Evolutionary conservation across 2,329 filamentous ascomycete species (phyloP), one percentile per base, ranked within the genome.

Genomic region (Elsinoe necatrix): DNA sequence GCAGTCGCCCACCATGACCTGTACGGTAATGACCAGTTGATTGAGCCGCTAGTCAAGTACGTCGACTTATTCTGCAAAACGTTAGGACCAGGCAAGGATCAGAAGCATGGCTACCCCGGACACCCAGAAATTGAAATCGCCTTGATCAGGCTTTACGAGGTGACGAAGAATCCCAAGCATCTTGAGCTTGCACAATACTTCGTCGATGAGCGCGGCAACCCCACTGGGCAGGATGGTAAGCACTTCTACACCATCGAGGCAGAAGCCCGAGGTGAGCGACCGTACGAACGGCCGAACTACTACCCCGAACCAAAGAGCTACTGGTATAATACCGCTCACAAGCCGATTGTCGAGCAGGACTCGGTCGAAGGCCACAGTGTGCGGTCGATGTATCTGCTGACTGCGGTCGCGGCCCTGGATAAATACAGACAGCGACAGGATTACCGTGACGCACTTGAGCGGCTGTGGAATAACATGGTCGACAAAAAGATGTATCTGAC

Each of bases 401-500:
- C 78, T 2, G 80, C 77, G 0, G 78, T 78, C 0, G 77, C 82
- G 0, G 81, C 84, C 62, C 65, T 84, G 3, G 64, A 78, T 0
- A 73, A 71, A 23, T 65, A 78, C 3, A 68, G 71, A 29, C 56
- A 64, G 11, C 58, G 65, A 4, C 58, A 61, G 14, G 57, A 66
- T 45, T 63, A 64, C 64, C 50, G 34, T 62, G 58, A 68, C 25
- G 70, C 79, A 1, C 62, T 83, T 0, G 64, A 70, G 21, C 68
- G 74, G 6, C 67, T 84, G 3, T 85, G 81, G 81, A 65, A 74
- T 29, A 82, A 83, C 60, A 83, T 83, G 79, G 75, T 81, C 0
- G 71, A 79, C 39, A 75, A 74, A 57, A 84, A 83, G 63, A 81
- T 84, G 77, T 85, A 82, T 57, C 63, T 82, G 14, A 85, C 82